These are phyloP conservation scores for Exophiala sp. DNA, from an alignment of 2,329 filamentous ascomycete genomes.

Conservation along the genomic window DNA sequence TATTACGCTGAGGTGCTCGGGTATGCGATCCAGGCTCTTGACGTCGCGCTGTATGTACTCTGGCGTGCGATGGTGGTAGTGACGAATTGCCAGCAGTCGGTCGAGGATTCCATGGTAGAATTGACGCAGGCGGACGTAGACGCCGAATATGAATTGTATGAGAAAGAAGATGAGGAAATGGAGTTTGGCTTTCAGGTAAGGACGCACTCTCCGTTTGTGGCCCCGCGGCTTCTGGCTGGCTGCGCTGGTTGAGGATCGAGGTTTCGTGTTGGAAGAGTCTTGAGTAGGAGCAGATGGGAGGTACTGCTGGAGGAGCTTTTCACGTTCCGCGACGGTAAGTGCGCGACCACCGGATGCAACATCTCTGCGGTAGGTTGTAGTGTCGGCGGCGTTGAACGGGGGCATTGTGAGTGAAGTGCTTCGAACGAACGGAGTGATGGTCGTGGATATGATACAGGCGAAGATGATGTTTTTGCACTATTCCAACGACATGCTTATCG, in stretches of 20 bases:
- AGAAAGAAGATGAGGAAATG: slow-evolving; percentile 44
- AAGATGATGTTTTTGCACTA: neutral
- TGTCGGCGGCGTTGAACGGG: slow-evolving; percentile 24
- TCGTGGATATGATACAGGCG: neutral
- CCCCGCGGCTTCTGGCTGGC: slow-evolving; percentile 26
- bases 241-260: slow-evolving; percentile 8
- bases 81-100: slow-evolving; percentile 74
- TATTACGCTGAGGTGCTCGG: slow-evolving; percentile 83
- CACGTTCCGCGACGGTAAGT: slow-evolving; percentile 47
- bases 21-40: slow-evolving; percentile 66
- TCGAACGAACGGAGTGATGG: neutral
- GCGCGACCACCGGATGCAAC: slow-evolving; percentile 38
- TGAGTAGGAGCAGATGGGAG: slow-evolving; percentile 42
- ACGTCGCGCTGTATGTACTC: slow-evolving; percentile 89
- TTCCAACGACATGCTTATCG: neutral
- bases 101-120: slow-evolving; percentile 75
- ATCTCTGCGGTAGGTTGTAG: slow-evolving; percentile 39
- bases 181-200: slow-evolving; percentile 43
- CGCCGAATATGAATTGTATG: slow-evolving; percentile 74
- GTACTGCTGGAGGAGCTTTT: slow-evolving; percentile 50
- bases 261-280: neutral
- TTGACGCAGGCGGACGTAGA: slow-evolving; percentile 80
- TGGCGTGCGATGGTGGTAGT: slow-evolving; percentile 93
- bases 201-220: slow-evolving; percentile 39
- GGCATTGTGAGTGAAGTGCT: slow-evolving; percentile 13